A percentile compares a stretch with the other conserved stretches of the same genome.
Conservation (phyloP, 148 eudicot species). For the Simmondsia chinensis region DNA sequence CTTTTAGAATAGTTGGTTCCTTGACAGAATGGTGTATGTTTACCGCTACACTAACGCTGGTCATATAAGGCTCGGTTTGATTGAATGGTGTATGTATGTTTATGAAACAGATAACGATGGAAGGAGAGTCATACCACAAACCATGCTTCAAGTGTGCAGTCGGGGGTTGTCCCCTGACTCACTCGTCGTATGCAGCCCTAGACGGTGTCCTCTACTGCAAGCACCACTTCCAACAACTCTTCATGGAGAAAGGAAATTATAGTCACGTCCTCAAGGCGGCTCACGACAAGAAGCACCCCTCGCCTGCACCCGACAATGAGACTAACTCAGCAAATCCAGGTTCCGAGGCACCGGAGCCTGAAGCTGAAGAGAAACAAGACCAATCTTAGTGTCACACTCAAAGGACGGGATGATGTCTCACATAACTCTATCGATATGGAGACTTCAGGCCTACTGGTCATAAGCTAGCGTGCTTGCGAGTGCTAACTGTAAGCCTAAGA, state of each 20-base stretch:
- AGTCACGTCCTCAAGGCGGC: slow-evolving; percentile 72
- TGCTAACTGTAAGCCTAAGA: too few species aligned
- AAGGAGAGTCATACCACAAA: slow-evolving; percentile 89
- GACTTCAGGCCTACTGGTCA: too few species aligned
- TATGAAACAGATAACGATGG: slow-evolving; percentile 78
- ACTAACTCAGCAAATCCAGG: slow-evolving; percentile 4
- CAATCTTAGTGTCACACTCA: too few species aligned
- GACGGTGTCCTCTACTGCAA: slow-evolving; percentile 88
- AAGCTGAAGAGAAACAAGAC: slow-evolving; percentile 4
- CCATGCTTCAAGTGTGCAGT: slow-evolving; percentile 89
- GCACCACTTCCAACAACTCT: slow-evolving; percentile 80
- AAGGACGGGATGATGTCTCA: too few species aligned
- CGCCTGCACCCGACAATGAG: slow-evolving; percentile 11
- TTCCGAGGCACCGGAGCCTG: slow-evolving; percentile 4
- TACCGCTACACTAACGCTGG: too few species aligned
- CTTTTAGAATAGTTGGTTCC: too few species aligned
- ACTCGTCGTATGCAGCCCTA: slow-evolving; percentile 84
- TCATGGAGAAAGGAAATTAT: slow-evolving; percentile 88
- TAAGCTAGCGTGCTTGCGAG: too few species aligned
- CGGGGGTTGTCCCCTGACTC: slow-evolving; percentile 90
- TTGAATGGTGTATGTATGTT: too few species aligned
- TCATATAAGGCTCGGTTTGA: too few species aligned
- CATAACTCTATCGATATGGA: too few species aligned
- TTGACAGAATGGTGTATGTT: too few species aligned
- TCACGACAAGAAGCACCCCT: slow-evolving; percentile 27